These are phyloP conservation scores for Aspergillus sp. DNA, from an alignment of 2,329 filamentous ascomycete species.

Conservation along the genomic window DNA sequence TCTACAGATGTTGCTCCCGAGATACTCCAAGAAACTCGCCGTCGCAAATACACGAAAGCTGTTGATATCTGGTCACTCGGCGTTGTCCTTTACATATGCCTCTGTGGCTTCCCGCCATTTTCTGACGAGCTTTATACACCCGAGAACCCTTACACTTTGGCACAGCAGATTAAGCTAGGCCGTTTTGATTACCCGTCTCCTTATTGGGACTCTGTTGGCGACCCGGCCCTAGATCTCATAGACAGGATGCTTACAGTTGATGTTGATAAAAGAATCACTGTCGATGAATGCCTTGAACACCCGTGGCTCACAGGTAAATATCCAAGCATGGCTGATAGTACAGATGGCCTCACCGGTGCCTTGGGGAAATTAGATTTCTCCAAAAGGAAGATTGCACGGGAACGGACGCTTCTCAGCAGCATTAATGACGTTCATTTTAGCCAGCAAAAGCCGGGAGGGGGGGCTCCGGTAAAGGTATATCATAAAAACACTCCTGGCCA, in stretches of 20 bases:
- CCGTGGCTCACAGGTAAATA: constrained; percentile 74
- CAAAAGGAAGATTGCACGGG: constrained; percentile 73
- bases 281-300: constrained; percentile 88
- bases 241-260: constrained; percentile 93
- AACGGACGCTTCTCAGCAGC: constrained; percentile 80
- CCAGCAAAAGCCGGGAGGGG: constrained; percentile 56
- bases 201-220: constrained; percentile 88
- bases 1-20: constrained; percentile 81
- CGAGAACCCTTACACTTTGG: constrained; percentile 82
- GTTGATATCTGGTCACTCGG: constrained; percentile 97
- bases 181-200: constrained; percentile 93
- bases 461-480: constrained; percentile 69
- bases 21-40: constrained; percentile 77
- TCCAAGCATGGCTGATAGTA: constrained; percentile 74
- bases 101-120: constrained; percentile 96
- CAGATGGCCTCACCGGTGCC: constrained; percentile 86
- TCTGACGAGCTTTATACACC: constrained; percentile 83
- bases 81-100: constrained; percentile 96
- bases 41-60: constrained; percentile 87
- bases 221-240: constrained; percentile 87
- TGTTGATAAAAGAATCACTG: constrained; percentile 75
- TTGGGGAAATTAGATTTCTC: constrained; percentile 80
- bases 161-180: constrained; percentile 85
- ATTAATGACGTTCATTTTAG: constrained; percentile 73
- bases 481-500: constrained; percentile 64